Percentiles rank a stretch among this genome's conserved stretches.
Evolutionary conservation across 768 basidiomycete genomes (phyloP).

Genomic region (Trametes cinnabarina): DNA sequence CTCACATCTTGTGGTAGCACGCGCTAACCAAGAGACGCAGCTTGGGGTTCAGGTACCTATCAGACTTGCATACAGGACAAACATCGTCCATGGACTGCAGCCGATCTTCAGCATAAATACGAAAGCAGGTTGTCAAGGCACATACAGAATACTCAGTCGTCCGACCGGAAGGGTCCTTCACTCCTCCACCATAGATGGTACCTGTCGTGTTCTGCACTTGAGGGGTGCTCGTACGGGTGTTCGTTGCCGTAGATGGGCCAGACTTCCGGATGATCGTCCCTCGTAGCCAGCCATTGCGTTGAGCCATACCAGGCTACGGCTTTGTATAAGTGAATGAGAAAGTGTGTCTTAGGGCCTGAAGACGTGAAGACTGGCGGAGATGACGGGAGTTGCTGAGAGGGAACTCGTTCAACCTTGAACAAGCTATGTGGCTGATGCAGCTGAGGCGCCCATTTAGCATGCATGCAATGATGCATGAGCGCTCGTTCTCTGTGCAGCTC

Average conservation of each 20-base stretch:
- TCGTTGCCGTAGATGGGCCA: slow-evolving; percentile 37
- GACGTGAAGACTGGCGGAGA: no score
- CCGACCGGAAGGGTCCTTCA: slow-evolving; percentile 83
- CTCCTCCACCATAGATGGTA: slow-evolving; percentile 77
- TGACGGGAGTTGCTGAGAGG: no score
- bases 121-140: slow-evolving; percentile 14
- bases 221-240: slow-evolving; percentile 63
- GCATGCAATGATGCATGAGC: no score
- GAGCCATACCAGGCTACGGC: slow-evolving; percentile 30
- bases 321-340: no score
- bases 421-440: neutral
- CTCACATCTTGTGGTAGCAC: slow-evolving; percentile 98
- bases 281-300: slow-evolving; percentile 53
- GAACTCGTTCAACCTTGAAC: no score
- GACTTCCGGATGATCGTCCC: slow-evolving; percentile 77
- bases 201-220: slow-evolving; percentile 70
- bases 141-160: slow-evolving; percentile 79
- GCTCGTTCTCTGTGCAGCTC: no score
- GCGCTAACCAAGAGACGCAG: slow-evolving; percentile 90
- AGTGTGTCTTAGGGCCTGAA: no score
- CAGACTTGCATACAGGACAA: slow-evolving; percentile 97
- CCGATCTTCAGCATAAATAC: slow-evolving; percentile 1
- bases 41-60: slow-evolving; percentile 93
- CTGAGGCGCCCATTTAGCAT: no score
- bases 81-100: slow-evolving; percentile 83